Conservation (phyloP, 2,329 filamentous ascomycete species). For the Colletotrichum sp. region DNA sequence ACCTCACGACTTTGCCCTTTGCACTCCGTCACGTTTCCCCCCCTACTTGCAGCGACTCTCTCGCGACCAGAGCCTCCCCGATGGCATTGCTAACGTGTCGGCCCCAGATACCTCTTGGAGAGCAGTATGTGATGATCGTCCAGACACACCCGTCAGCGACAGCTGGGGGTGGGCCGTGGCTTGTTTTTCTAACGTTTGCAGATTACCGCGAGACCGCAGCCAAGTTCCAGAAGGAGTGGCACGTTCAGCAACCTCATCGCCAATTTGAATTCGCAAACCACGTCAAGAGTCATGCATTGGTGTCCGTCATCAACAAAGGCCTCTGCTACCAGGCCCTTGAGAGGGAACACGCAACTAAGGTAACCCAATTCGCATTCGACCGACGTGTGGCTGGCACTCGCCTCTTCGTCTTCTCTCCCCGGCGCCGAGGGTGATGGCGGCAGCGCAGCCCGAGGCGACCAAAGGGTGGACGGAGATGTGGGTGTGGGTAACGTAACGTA, state of each 20-base stretch:
- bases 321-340: slow-evolving; percentile 66
- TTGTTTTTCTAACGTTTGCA: slow-evolving; percentile 34
- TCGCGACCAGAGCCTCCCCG: not conserved
- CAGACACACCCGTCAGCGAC: slow-evolving; percentile 10
- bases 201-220: slow-evolving; percentile 72
- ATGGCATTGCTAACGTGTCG: slow-evolving; percentile 16
- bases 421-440: slow-evolving; percentile 17
- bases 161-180: slow-evolving; percentile 11
- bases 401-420: slow-evolving; percentile 12
- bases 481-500: slow-evolving; percentile 5
- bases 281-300: slow-evolving; percentile 68
- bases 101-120: slow-evolving; percentile 62
- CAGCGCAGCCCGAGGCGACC: not conserved
- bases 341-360: slow-evolving; percentile 57
- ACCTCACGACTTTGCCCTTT: not conserved
- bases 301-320: slow-evolving; percentile 67
- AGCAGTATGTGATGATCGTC: slow-evolving; percentile 55
- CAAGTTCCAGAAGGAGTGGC: slow-evolving; percentile 73
- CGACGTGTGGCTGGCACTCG: not conserved
- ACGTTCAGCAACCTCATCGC: slow-evolving; percentile 65
- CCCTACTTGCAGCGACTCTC: not conserved
- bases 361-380: slow-evolving; percentile 35
- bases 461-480: slow-evolving; percentile 21
- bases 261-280: slow-evolving; percentile 68
- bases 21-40: not conserved